Percentiles rank a stretch among this genome's conserved stretches.
These are phyloP conservation scores for Colletotrichum orchidophilum DNA, from an alignment of 2,329 filamentous ascomycete genomes.

Conservation along the genomic window DNA sequence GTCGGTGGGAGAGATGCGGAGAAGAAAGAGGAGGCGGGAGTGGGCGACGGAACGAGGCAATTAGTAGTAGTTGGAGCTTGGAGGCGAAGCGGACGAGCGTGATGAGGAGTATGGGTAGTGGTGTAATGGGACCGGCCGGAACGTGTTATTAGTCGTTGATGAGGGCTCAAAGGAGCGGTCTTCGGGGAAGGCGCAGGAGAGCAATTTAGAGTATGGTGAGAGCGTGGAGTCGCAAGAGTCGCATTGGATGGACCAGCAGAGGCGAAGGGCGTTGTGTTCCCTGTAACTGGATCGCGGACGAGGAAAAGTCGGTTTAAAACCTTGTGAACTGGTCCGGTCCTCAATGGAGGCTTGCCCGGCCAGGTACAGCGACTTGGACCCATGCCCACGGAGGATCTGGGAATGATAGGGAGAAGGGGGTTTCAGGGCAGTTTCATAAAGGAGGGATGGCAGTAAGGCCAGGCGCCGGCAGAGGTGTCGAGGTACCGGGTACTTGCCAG, in stretches of 20 bases:
- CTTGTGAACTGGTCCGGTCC: conserved; percentile 29
- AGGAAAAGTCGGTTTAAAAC: conserved; percentile 47
- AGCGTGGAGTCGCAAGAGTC: conserved; percentile 29
- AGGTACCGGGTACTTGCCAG: conserved; percentile 33
- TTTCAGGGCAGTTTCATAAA: conserved; percentile 33
- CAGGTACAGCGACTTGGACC: conserved; percentile 32
- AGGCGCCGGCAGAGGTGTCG: neutral
- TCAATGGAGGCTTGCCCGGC: conserved; percentile 24
- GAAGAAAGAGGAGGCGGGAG: conserved; percentile 33
- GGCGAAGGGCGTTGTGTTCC: conserved; percentile 27
- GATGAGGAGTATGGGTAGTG: conserved; percentile 18
- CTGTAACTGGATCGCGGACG: conserved; percentile 38
- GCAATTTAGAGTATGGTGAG: conserved; percentile 33
- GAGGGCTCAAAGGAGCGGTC: neutral
- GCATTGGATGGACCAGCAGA: conserved; percentile 32
- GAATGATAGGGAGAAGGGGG: conserved; percentile 32
- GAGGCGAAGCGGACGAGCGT: conserved; percentile 23
- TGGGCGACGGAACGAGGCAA: conserved; percentile 31
- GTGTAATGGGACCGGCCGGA: conserved; percentile 31
- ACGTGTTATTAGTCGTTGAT: conserved; percentile 11
- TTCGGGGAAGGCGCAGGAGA: conserved; percentile 27
- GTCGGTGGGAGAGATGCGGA: conserved; percentile 32
- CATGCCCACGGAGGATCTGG: conserved; percentile 25
- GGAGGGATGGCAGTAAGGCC: conserved; percentile 19
- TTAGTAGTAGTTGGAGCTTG: conserved; percentile 31